phyloP scores from a whole-genome alignment of 1,284 basidiomycete genomes.

The Rhodotorula sp. region DNA sequence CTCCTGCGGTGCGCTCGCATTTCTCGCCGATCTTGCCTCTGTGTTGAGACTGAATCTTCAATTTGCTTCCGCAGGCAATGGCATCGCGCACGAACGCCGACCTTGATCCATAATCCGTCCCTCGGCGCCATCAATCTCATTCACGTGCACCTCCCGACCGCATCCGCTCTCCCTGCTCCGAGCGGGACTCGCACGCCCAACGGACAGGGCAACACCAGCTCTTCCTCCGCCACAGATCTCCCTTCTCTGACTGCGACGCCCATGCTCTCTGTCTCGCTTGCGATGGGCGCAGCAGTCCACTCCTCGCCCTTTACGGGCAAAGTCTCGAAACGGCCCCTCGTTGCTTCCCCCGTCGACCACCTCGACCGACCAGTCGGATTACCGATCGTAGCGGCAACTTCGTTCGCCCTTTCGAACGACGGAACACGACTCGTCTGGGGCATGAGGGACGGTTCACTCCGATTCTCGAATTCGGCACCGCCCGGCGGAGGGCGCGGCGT shows the following conservation, averaged over 20 bases:
- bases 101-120: conserved; percentile 36
- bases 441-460: conserved; percentile 39
- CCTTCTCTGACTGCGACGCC: background rate
- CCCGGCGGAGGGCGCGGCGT: background rate
- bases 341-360: conserved; percentile 38
- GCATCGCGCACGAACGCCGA: conserved; percentile 30
- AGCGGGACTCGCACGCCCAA: background rate
- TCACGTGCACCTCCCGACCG: conserved; percentile 12
- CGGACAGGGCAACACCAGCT: background rate
- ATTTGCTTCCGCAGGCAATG: conserved; percentile 19
- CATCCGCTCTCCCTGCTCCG: conserved; percentile 1
- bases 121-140: conserved; percentile 38
- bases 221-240: conserved; percentile 1
- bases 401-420: conserved; percentile 31
- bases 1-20: conserved; percentile 16
- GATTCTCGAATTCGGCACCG: conserved; percentile 12
- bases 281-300: conserved; percentile 34
- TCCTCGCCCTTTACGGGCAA: conserved; percentile 43
- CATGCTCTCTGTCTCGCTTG: conserved; percentile 37
- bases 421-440: conserved; percentile 39
- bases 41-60: background rate
- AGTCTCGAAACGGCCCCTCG: conserved; percentile 32
- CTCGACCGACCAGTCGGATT: conserved; percentile 31
- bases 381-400: conserved; percentile 21
- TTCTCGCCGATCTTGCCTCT: too few relatives aligned